Evolutionary conservation across 805 yeast species (phyloP).

Genomic region (Nakazawaea ambrosiae): DNA sequence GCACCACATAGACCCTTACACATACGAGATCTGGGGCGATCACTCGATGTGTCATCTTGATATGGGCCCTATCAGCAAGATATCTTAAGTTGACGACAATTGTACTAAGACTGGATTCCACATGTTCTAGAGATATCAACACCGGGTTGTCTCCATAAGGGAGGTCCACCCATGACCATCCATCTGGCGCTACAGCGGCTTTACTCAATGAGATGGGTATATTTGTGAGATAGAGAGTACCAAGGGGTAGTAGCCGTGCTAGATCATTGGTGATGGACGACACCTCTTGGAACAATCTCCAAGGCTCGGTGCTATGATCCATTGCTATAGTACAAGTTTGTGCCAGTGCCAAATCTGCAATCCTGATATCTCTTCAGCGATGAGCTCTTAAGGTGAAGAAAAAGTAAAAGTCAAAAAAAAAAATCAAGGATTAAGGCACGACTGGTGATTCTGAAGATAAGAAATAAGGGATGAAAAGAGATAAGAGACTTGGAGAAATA

Average conservation of each 20-base stretch:
- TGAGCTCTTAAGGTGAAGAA: too few relatives aligned
- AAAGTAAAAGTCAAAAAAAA: too few relatives aligned
- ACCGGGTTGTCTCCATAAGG: constrained; percentile 22
- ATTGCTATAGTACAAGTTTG: constrained; percentile 1
- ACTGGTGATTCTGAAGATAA: too few relatives aligned
- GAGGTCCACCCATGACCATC: constrained; percentile 54
- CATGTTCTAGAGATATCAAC: constrained; percentile 3
- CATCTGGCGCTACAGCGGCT: constrained; percentile 31
- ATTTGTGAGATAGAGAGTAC: constrained; percentile 36
- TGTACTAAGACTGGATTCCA: constrained; percentile 13
- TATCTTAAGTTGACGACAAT: constrained; percentile 31
- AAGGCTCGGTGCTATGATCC: not conserved
- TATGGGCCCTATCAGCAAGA: constrained; percentile 31
- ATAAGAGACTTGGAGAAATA: too few relatives aligned
- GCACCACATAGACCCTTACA: constrained; percentile 42
- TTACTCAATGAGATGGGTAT: constrained; percentile 33
- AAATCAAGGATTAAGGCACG: too few relatives aligned
- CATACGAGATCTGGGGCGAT: constrained; percentile 17
- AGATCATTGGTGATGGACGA: constrained; percentile 33
- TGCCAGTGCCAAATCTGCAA: too few relatives aligned
- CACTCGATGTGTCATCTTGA: constrained; percentile 37
- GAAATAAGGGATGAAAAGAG: too few relatives aligned
- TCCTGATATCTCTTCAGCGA: too few relatives aligned
- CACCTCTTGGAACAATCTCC: constrained; percentile 10
- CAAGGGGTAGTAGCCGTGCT: constrained; percentile 35